Evolutionary conservation across 495 filamentous ascomycete genomes (phyloP).

Genomic region (Lepidopterella palustris): DNA sequence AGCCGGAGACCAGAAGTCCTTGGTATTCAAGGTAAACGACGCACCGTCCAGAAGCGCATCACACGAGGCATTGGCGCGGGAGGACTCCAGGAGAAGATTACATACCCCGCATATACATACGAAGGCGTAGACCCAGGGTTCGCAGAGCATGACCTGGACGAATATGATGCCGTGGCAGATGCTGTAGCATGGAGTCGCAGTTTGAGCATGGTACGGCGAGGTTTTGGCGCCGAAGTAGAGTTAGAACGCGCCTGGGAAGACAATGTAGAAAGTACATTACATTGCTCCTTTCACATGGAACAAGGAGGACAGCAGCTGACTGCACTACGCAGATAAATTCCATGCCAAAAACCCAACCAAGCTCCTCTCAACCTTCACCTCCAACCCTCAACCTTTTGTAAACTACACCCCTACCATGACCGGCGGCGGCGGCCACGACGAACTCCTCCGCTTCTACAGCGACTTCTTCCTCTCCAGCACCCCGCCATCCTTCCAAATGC

Average conservation of each 20-base stretch:
- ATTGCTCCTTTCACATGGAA: background rate
- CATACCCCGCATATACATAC: slow-evolving; percentile 42
- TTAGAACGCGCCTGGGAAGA: slow-evolving; percentile 55
- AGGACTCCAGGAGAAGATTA: slow-evolving; percentile 38
- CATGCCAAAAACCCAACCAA: slow-evolving; percentile 30
- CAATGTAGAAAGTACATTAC: slow-evolving; percentile 46
- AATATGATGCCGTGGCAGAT: slow-evolving; percentile 44
- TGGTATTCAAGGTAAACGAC: slow-evolving; percentile 57
- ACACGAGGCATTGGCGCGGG: slow-evolving; percentile 51
- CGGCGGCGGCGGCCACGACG: slow-evolving; percentile 64
- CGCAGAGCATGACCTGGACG: slow-evolving; percentile 48
- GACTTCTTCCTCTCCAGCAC: slow-evolving; percentile 67
- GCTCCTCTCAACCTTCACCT: slow-evolving; percentile 50
- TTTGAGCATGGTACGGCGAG: slow-evolving; percentile 42
- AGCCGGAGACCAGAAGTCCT: slow-evolving; percentile 45
- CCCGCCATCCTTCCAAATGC: slow-evolving; percentile 59
- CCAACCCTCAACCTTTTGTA: slow-evolving; percentile 50
- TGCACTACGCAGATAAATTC: slow-evolving; percentile 31
- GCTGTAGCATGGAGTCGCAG: slow-evolving; percentile 47
- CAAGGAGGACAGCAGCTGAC: background rate
- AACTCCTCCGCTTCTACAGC: slow-evolving; percentile 65
- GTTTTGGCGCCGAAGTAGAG: slow-evolving; percentile 53
- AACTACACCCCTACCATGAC: slow-evolving; percentile 56
- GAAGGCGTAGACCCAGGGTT: slow-evolving; percentile 39
- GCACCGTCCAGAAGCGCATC: slow-evolving; percentile 42